Evolutionary conservation across 2,329 filamentous ascomycete genomes (phyloP).

Genomic region (Aspergillus fijiensis): DNA sequence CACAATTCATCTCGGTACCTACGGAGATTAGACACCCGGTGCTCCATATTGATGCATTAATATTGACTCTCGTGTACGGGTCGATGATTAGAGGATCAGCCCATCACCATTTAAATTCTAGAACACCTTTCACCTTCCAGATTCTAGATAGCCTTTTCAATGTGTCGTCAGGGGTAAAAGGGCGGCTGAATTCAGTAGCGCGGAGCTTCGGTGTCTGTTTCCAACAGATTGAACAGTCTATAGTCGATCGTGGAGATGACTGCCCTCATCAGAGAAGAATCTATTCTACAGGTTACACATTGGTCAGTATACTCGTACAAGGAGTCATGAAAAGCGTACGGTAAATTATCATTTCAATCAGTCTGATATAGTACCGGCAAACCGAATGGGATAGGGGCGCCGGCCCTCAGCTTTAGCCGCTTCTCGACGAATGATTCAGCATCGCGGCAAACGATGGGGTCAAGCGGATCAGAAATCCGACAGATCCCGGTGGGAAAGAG

Average conservation of each 20-base stretch:
- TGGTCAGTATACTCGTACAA: too few relatives aligned
- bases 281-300: too few relatives aligned
- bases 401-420: neutral
- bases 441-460: neutral
- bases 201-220: neutral
- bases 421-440: neutral
- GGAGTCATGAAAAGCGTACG: too few relatives aligned
- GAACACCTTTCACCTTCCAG: neutral
- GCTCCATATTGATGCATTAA: too few relatives aligned
- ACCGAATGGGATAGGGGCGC: neutral
- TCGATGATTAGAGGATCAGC: neutral
- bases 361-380: neutral
- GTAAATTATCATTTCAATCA: too few relatives aligned
- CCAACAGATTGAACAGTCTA: neutral
- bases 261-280: too few relatives aligned
- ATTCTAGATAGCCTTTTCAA: neutral
- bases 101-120: neutral
- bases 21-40: neutral
- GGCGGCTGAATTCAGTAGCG: neutral
- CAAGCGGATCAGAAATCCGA: neutral
- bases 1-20: neutral
- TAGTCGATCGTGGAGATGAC: neutral
- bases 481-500: neutral
- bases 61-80: neutral
- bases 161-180: neutral